A percentile compares a stretch with the other conserved stretches of the same genome.
phyloP scores from a whole-genome alignment of 768 basidiomycete species.

The Trametes punicea region DNA sequence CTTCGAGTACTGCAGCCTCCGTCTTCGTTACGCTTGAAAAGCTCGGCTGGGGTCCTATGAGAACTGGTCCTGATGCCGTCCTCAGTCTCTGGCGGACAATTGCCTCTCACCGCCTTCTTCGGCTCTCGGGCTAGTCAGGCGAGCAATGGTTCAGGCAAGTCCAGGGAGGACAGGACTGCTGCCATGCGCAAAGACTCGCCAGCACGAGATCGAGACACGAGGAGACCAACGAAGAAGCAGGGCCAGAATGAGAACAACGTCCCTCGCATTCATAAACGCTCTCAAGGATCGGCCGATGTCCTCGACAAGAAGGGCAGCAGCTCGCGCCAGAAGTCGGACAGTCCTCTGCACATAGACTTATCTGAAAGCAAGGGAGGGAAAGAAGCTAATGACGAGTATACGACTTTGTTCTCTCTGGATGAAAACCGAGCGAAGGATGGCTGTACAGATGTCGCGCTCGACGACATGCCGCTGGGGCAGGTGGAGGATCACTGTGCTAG shows the following conservation, averaged over 20 bases:
- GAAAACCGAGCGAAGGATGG: neutral
- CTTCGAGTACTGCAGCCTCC: too few species aligned
- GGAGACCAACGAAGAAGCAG: conserved; percentile 15
- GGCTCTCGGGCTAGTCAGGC: neutral
- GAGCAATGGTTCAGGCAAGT: neutral
- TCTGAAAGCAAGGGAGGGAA: neutral
- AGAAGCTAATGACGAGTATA: neutral
- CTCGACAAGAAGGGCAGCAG: neutral
- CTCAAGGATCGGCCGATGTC: neutral
- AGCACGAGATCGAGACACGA: neutral
- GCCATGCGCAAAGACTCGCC: neutral
- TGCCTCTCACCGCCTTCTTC: conserved; percentile 9
- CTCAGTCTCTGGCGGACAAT: neutral
- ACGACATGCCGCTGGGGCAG: neutral
- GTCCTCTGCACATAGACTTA: neutral
- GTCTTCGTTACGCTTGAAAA: too few species aligned
- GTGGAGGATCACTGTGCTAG: neutral
- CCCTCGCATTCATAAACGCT: neutral
- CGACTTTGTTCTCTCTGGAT: neutral
- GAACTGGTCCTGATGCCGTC: too few species aligned
- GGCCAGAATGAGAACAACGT: conserved; percentile 20
- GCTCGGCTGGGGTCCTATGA: too few species aligned
- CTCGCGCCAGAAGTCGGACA: neutral
- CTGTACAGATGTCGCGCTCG: neutral
- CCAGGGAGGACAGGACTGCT: neutral